phyloP scores from a whole-genome alignment of 2,329 filamentous ascomycete genomes.

The Byssothecium circinans region DNA sequence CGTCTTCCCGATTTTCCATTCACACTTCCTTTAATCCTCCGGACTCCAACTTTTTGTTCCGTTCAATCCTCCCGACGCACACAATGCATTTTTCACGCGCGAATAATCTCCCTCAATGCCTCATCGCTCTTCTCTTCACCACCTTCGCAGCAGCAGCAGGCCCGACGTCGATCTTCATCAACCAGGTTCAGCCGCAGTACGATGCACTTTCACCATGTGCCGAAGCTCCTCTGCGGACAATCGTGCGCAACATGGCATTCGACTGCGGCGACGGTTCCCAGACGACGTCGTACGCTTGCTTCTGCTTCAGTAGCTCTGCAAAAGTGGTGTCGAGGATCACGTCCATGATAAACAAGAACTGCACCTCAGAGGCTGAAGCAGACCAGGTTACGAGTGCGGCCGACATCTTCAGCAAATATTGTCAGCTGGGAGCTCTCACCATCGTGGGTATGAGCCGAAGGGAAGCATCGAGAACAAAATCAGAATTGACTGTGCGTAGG shows the following conservation, averaged over 20 bases:
- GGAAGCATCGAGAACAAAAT: not conserved
- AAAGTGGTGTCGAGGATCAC: constrained; percentile 16
- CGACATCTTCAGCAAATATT: constrained; percentile 17
- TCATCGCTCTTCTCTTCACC: too few relatives aligned
- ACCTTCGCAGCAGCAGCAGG: not conserved
- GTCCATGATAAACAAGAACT: constrained; percentile 11
- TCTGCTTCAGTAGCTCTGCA: constrained; percentile 17
- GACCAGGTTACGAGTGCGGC: constrained; percentile 11
- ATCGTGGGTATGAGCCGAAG: not conserved
- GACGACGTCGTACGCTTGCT: constrained; percentile 22
- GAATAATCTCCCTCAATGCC: too few relatives aligned
- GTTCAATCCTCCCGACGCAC: too few relatives aligned
- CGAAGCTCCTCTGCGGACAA: constrained; percentile 15
- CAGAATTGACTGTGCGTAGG: not conserved
- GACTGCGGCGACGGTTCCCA: constrained; percentile 19
- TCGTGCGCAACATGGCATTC: constrained; percentile 21
- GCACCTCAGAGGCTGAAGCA: not conserved
- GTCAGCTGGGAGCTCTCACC: constrained; percentile 4
- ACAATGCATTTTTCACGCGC: too few relatives aligned
- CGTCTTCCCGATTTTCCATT: too few relatives aligned
- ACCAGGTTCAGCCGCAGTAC: constrained; percentile 19
- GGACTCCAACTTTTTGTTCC: too few relatives aligned
- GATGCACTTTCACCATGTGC: constrained; percentile 15
- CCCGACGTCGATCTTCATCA: constrained; percentile 1
- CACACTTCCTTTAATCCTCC: too few relatives aligned